phyloP scores from a whole-genome alignment of 306 rosid genomes.

The Cicer yamashitae region DNA sequence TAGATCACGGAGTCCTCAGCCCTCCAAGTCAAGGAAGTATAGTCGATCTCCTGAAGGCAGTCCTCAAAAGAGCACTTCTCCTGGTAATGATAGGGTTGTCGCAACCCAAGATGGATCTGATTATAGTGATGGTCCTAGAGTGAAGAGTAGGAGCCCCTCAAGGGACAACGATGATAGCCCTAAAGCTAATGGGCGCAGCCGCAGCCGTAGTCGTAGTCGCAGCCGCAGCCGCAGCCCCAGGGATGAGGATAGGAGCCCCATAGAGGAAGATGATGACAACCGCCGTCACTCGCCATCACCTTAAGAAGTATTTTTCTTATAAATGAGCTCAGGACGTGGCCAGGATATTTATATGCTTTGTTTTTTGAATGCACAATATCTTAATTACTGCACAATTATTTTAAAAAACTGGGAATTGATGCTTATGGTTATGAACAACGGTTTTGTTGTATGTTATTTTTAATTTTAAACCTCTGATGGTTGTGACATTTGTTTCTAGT shows the following conservation, averaged over 20 bases:
- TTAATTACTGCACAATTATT: not conserved
- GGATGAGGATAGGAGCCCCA: constrained; percentile 73
- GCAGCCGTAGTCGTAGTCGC: constrained; percentile 31
- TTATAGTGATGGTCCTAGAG: constrained; percentile 61
- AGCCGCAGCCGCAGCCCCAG: constrained; percentile 55
- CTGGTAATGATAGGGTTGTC: constrained; percentile 53
- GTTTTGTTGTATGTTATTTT: constrained; percentile 39
- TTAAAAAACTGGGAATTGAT: not conserved
- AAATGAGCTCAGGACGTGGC: constrained; percentile 11
- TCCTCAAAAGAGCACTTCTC: constrained; percentile 56
- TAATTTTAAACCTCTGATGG: not conserved
- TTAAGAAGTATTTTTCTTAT: constrained; percentile 24
- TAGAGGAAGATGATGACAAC: constrained; percentile 60
- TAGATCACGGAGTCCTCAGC: constrained; percentile 59
- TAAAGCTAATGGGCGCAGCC: constrained; percentile 55
- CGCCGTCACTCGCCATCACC: constrained; percentile 57
- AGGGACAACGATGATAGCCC: constrained; percentile 55
- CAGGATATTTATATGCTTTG: constrained; percentile 7
- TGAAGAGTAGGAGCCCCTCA: constrained; percentile 61
- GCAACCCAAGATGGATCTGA: constrained; percentile 59
- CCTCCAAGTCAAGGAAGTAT: constrained; percentile 58
- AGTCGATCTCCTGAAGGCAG: constrained; percentile 63
- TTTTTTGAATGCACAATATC: constrained; percentile 22
- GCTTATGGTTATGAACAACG: constrained; percentile 1
- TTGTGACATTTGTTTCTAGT: not conserved